Conservation (phyloP, 768 basidiomycete species). For the Tricholoma furcatifolium region DNA sequence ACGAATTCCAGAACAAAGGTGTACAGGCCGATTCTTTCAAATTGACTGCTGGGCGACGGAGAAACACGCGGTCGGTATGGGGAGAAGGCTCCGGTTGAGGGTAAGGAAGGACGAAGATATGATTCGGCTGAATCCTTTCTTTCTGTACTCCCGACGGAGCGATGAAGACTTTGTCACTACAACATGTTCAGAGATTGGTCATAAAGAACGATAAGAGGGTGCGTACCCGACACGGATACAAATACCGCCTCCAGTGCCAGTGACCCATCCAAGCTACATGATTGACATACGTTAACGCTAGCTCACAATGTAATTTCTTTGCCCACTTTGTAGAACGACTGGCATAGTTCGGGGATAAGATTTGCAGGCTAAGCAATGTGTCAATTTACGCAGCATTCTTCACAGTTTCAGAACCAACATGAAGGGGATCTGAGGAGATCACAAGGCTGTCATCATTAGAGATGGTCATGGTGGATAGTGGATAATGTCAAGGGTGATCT, state of each 20-base stretch:
- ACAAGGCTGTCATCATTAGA: conserved; percentile 49
- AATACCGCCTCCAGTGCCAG: conserved; percentile 84
- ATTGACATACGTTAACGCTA: conserved; percentile 5
- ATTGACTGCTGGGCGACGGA: conserved; percentile 67
- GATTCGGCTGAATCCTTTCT: conserved; percentile 76
- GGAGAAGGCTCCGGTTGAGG: conserved; percentile 61
- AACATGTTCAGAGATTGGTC: not conserved
- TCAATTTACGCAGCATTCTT: not conserved
- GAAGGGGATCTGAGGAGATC: conserved; percentile 57
- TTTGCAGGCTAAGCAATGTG: conserved; percentile 71
- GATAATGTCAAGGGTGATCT: not conserved
- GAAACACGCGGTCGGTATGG: conserved; percentile 70
- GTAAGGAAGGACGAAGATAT: conserved; percentile 87
- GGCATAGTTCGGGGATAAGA: conserved; percentile 83
- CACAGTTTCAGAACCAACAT: conserved; percentile 39
- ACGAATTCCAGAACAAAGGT: conserved; percentile 91
- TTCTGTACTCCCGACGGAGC: conserved; percentile 92
- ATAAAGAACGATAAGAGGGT: not conserved
- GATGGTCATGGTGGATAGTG: conserved; percentile 18
- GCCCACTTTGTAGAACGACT: conserved; percentile 67
- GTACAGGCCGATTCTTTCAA: conserved; percentile 89
- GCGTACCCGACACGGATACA: conserved; percentile 68
- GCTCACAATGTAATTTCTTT: conserved; percentile 1
- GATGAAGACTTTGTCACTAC: conserved; percentile 76
- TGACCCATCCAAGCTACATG: conserved; percentile 80